These are phyloP conservation scores for Diaporthe capsici DNA, from an alignment of 2,329 filamentous ascomycete genomes.

Conservation along the genomic window DNA sequence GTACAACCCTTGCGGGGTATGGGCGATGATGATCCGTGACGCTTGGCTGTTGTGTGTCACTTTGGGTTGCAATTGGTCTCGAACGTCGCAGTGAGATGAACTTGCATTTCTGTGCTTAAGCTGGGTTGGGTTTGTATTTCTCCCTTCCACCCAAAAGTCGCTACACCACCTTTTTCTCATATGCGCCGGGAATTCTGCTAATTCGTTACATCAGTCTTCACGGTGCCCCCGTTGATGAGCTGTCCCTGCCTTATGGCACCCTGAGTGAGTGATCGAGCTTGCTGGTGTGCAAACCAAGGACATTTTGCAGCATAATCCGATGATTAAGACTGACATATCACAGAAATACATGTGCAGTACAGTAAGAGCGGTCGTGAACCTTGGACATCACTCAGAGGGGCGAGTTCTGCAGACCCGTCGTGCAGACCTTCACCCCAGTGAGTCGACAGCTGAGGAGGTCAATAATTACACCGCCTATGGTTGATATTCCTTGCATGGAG, in stretches of 20 bases:
- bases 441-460: too few species aligned
- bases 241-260: too few species aligned
- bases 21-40: conserved; percentile 9
- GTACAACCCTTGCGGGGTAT: conserved; percentile 25
- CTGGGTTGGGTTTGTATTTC: background rate
- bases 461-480: too few species aligned
- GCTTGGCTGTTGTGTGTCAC: background rate
- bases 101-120: background rate
- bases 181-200: background rate
- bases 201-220: background rate
- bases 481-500: too few species aligned
- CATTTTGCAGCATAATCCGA: background rate
- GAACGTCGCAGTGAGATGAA: conserved; percentile 7
- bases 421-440: too few species aligned
- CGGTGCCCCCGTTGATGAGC: background rate
- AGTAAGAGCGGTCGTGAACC: background rate
- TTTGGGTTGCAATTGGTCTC: background rate
- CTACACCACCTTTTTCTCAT: background rate
- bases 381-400: background rate
- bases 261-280: background rate
- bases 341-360: background rate
- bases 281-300: background rate
- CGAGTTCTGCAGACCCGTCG: too few species aligned
- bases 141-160: background rate
- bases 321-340: background rate